Evolutionary conservation across 768 basidiomycete genomes (phyloP), one percentile per base, ranked within the genome.

Genomic region (Boletus patriciae): DNA sequence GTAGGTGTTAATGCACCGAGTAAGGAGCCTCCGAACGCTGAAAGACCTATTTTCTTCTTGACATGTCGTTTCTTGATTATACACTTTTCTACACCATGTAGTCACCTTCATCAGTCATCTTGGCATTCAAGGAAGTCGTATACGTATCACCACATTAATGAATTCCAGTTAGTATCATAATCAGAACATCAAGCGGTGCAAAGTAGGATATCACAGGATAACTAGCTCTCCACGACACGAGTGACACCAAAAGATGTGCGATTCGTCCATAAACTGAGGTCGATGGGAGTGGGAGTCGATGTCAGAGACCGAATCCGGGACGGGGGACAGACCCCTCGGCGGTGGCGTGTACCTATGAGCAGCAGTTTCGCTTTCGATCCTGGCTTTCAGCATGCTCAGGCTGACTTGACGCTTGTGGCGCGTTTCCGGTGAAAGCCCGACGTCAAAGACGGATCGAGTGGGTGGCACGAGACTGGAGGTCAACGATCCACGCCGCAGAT

Each of bases 171-270:
- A 58, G 58, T 61, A 60, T 43, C 48, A 31, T 57, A 29, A 27
- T 9, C 34, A 29, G 33, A 40, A 51, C 19, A 31, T 25, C 4
- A 23, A 27, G 19, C 7, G 3, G 16, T 50, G 41, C 46, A 34
- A 53, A 55, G 38, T 41, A 54, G 16, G 58, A 53, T 62, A 69
- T 70, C 61, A 72, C 56, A 94, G 73, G 58, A 93, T 84, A 40
- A 94, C 88, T 40, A 93, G 73, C 70, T 94, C 91, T 46, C 91
- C 91, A 47, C 75, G 78, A 77, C 91, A 94, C 19, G 88, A 83
- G 66, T 85, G 80, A 74, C 91, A 94, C 90, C 92, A 94, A 74
- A 94, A 93, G 18, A 94, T 83, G 68, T 93, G 91, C 27, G 90
- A 85, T 62, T 93, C 91, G 64, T 94, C 92, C 75, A 92, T 75